Percentiles rank a stretch among this genome's conserved stretches.
Conservation (phyloP, 148 eudicot species). For the Chenopodium suecicum region DNA sequence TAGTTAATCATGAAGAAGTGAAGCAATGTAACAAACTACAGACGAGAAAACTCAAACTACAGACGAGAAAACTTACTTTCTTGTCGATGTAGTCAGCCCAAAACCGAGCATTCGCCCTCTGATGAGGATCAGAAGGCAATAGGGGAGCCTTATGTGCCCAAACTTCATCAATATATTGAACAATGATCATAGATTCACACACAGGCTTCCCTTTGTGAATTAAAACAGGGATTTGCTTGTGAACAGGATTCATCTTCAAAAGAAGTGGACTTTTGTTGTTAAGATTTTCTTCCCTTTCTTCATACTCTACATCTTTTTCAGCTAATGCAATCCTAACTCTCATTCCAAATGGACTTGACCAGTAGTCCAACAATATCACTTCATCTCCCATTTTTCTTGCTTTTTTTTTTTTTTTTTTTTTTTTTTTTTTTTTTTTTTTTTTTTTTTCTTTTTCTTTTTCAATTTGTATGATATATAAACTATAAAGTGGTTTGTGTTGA, state of each 20-base stretch:
- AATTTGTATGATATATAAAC: too few species aligned
- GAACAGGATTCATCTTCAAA: slow-evolving; percentile 46
- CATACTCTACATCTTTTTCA: slow-evolving; percentile 42
- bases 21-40: too few species aligned
- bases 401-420: background rate
- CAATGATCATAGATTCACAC: slow-evolving; percentile 42
- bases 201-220: slow-evolving; percentile 57
- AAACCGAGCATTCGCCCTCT: slow-evolving; percentile 48
- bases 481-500: background rate
- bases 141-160: slow-evolving; percentile 40
- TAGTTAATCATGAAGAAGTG: too few species aligned
- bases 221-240: slow-evolving; percentile 52
- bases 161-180: slow-evolving; percentile 59
- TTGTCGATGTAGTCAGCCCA: slow-evolving; percentile 60
- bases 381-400: slow-evolving; percentile 11
- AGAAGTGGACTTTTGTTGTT: slow-evolving; percentile 33
- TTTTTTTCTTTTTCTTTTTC: background rate
- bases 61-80: slow-evolving; percentile 25
- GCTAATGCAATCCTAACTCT: slow-evolving; percentile 45
- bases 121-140: slow-evolving; percentile 44
- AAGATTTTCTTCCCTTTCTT: slow-evolving; percentile 37
- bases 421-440: background rate
- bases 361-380: slow-evolving; percentile 34
- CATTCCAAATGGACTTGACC: slow-evolving; percentile 43
- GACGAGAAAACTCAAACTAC: background rate